Evolutionary conservation across 1,284 basidiomycete genomes (phyloP), one percentile per base, ranked within the genome.

Genomic region (Violaceomyces palustris): DNA sequence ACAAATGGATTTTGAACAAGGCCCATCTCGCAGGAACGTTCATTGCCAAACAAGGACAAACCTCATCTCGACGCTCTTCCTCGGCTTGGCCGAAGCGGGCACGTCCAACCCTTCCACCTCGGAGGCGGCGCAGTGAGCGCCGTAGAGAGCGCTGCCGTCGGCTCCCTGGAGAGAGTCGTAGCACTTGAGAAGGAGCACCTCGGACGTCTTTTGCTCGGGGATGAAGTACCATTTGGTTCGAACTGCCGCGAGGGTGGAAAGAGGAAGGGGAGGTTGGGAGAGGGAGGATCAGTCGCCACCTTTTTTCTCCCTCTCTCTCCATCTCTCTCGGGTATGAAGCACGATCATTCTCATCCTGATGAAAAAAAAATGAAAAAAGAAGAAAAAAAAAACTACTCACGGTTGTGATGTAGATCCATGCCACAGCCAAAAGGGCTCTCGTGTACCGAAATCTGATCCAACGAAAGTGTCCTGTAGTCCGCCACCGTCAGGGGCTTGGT

Each of bases 41-140:
- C 26, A 52, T 19, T 42, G 45, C 50, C 50, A 52, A 10, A 52
- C 50, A 7, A 42, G 44, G 22, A 52, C 50, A n/a, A 52, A 52
- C n/a, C 50, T 44, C 8, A 52, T 35, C 24, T 52, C 50, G 40
- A 47, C 50, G 33, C 45, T 52, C 35, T 40, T 52, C 12, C 50
- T 32, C 11, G 50, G 45, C n/a, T 43, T 21, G 5, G 34, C 34
- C 25, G 50, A 39, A 10, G 45, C 38, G n/a, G 33, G 18, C 4
- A 35, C 30, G 14, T 42, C 38, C 5, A 32, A 35, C 1, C 50
- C 50, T 24, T 52, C 47, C 7, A 52, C 21, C 10, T 22, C 35
- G 7, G 37, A 37, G 12, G 47, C 50, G 2, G 50, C 50, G 26
- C 50, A 52, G 28, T 52, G 50, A 7, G 50, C 50, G n/a, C 50